These are phyloP conservation scores for Colletotrichum tamarilloi DNA, from an alignment of 2,329 filamentous ascomycete genomes.

Conservation along the genomic window DNA sequence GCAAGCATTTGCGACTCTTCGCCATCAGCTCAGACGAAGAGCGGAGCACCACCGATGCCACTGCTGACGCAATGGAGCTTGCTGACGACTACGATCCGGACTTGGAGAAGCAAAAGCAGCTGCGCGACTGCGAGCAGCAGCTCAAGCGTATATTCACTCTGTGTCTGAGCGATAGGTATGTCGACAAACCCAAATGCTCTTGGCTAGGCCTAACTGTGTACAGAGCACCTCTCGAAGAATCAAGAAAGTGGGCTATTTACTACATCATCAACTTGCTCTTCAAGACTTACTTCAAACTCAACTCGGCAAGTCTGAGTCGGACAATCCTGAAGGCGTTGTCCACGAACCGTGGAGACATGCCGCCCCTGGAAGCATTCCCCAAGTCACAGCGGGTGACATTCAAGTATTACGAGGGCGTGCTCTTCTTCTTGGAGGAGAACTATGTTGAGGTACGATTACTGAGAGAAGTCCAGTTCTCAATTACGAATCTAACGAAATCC, in stretches of 20 bases:
- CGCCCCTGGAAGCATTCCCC: slow-evolving; percentile 81
- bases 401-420: slow-evolving; percentile 93
- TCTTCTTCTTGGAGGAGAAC: slow-evolving; percentile 95
- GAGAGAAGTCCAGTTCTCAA: no score
- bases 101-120: slow-evolving; percentile 80
- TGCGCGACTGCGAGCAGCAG: slow-evolving; percentile 90
- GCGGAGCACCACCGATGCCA: slow-evolving; percentile 52
- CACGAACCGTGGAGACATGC: slow-evolving; percentile 83
- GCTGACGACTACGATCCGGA: slow-evolving; percentile 87
- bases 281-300: slow-evolving; percentile 98
- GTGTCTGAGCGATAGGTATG: slow-evolving; percentile 87
- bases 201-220: slow-evolving; percentile 37
- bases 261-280: slow-evolving; percentile 94
- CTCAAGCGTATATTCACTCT: slow-evolving; percentile 93
- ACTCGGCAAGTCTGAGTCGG: slow-evolving; percentile 88
- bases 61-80: slow-evolving; percentile 51
- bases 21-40: slow-evolving; percentile 91
- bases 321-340: slow-evolving; percentile 88
- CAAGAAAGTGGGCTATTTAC: slow-evolving; percentile 98
- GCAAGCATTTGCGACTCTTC: slow-evolving; percentile 87
- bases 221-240: slow-evolving; percentile 86
- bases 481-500: slow-evolving; percentile 4
- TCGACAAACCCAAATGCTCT: neutral
- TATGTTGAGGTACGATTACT: slow-evolving; percentile 74
- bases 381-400: slow-evolving; percentile 94